Evolutionary conservation across 129 eudicot genomes (phyloP), one percentile per base, ranked within the genome.

Genomic region (Saussurea involucrata): DNA sequence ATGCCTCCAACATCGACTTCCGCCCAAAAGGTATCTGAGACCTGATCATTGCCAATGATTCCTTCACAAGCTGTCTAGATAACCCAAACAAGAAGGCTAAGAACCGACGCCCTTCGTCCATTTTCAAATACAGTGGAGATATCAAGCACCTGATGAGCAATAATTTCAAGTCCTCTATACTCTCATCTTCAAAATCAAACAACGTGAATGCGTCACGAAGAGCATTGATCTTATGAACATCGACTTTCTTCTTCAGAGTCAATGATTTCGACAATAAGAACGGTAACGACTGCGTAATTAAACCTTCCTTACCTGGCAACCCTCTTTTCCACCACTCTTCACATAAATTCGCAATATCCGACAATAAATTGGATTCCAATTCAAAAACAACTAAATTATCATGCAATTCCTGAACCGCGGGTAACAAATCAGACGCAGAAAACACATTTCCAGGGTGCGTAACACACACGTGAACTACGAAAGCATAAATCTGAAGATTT

Each of bases 161-260:
- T 63, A 87, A 49, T 66, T 90, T 92, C 86, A 95, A 81, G 72
- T 95, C 99, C 86, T 92, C 99, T 73, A 92, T 95, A 72, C 99
- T 92, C 85, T 95, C 99, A 76, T 95, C 99, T 70, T 95, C 99
- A 80, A 89, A 95, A 85, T 95, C 99, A 82, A 95, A 88, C 92
- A 87, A 71, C 27, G 64, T 28, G 75, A 95, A 90, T 40, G 95
- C 96, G 42, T 95, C 99, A 1, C 99, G 82, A 18, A 95, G 78
- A 17, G 73, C 76, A 73, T 91, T 91, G 15, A 95, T 89, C 66
- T 93, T 89, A 72, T 87, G 94, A 72, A 90, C 92, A 77, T 95
- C 97, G 44, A 90, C 96, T 37, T 95, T 95, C 91, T 84, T 95
- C 90, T 90, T 88, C 81, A 86, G 78, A 10, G 97, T 90, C 89